phyloP scores from a whole-genome alignment of 2,329 filamentous ascomycete species.

The Diaporthe vexans region DNA sequence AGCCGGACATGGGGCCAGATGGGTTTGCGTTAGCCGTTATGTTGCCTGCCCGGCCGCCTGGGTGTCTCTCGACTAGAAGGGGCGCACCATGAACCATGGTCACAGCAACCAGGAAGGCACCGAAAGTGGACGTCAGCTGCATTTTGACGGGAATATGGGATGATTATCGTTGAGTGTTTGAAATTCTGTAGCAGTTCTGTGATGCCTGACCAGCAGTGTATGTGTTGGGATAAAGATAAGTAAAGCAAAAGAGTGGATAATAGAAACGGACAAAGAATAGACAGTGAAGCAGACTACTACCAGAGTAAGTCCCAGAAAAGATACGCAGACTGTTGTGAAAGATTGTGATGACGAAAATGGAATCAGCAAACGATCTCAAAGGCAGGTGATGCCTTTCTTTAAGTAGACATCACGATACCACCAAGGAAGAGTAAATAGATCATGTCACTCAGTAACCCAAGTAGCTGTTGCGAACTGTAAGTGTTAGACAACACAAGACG shows the following conservation, averaged over 20 bases:
- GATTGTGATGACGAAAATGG: neutral
- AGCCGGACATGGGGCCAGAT: neutral
- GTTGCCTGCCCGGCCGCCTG: neutral
- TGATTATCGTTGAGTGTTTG: neutral
- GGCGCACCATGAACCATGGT: neutral
- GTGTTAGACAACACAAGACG: neutral
- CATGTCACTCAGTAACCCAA: neutral
- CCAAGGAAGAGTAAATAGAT: neutral
- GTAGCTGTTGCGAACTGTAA: neutral
- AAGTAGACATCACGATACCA: neutral
- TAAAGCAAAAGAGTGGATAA: neutral
- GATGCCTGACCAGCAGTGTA: neutral
- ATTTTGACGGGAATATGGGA: neutral
- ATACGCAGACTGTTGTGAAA: neutral
- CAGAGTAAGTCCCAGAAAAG: neutral
- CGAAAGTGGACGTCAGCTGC: neutral
- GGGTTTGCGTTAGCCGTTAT: neutral
- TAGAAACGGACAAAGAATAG: neutral
- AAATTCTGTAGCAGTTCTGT: neutral
- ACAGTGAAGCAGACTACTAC: neutral
- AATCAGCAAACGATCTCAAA: neutral
- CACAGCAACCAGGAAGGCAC: neutral
- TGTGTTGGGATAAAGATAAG: neutral
- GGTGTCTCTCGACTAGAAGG: neutral
- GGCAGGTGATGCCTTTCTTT: neutral